Evolutionary conservation across 140 eudicot genomes (phyloP), one percentile per base, ranked within the genome.

Genomic region (Eryngium alpinum): DNA sequence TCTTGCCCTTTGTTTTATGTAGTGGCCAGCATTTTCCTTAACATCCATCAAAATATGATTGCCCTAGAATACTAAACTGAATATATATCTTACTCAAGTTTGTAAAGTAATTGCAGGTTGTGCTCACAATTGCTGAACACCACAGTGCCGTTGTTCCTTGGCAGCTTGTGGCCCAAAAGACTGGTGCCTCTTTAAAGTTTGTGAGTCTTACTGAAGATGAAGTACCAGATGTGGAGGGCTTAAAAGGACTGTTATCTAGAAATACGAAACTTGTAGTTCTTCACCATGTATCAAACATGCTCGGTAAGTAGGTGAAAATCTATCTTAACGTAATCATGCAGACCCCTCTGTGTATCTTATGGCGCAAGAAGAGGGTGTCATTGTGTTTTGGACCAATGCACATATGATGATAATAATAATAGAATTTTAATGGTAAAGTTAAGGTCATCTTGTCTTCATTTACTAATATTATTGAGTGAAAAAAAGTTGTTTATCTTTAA

Each of bases 111-210:
- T 49, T 89, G 87, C 98, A 96, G 99, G 85, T 96, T 75, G 59
- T 96, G 65, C 87, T 89, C 60, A 91, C 98, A 31, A 84, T 96
- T 83, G 98, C 98, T 67, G 99, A 96, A 86, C 98, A 96, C 86
- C 99, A 96, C 84, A 96, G 99, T 88, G 89, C 92, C 34, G 87
- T 96, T 86, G 99, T 96, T 82, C 99, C 99, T 27, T 96, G 99
- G 99, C 99, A 96, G 90, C 50, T 96, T 80, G 87, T 96, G 13
- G 90, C 96, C 75, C 96, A 96, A 80, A 93, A 88, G 84, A 92
- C 98, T 56, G 98, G 98, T 62, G 98, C 96, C 17, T 77, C 85
- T 69, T 84, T 93, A 76, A 90, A 88, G 84, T 96, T 84, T 87
- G 98, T 88, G 59, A 89, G 80, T 84, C 84, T 96, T 81, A 88